Evolutionary conservation across 805 yeast species (phyloP).

Genomic region (Sungouiozyma ichnusensis): DNA sequence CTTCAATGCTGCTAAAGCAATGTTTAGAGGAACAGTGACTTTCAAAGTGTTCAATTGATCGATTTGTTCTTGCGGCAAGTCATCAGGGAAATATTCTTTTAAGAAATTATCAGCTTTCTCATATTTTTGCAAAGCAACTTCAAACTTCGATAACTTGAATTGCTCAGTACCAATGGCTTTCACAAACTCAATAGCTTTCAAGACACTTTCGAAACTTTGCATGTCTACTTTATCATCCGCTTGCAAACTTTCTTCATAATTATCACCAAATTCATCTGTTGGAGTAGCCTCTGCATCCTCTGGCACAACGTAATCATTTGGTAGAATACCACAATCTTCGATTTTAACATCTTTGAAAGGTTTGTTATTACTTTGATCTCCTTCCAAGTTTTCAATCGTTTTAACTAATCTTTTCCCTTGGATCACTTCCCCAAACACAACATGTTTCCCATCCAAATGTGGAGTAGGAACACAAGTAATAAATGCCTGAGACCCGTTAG

Average conservation of each 20-base stretch:
- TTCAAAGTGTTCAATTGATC: constrained; percentile 43
- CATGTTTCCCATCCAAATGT: constrained; percentile 91
- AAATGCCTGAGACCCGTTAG: constrained; percentile 94
- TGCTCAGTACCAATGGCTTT: constrained; percentile 71
- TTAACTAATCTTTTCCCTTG: constrained; percentile 75
- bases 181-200: constrained; percentile 51
- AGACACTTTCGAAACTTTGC: constrained; percentile 52
- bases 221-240: constrained; percentile 62
- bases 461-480: constrained; percentile 90
- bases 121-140: constrained; percentile 56
- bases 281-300: constrained; percentile 33
- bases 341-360: constrained; percentile 66
- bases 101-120: constrained; percentile 60
- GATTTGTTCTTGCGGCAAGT: constrained; percentile 42
- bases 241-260: constrained; percentile 61
- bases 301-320: constrained; percentile 44
- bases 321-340: constrained; percentile 68
- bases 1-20: constrained; percentile 66
- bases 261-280: constrained; percentile 79
- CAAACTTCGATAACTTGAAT: constrained; percentile 54
- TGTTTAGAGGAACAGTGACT: constrained; percentile 57
- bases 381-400: constrained; percentile 59
- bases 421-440: constrained; percentile 86
- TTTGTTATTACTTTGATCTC: constrained; percentile 50
- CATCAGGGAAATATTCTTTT: constrained; percentile 55